Evolutionary conservation across 2,329 filamentous ascomycete species (phyloP).

Genomic region (Pezicula rhizophila): DNA sequence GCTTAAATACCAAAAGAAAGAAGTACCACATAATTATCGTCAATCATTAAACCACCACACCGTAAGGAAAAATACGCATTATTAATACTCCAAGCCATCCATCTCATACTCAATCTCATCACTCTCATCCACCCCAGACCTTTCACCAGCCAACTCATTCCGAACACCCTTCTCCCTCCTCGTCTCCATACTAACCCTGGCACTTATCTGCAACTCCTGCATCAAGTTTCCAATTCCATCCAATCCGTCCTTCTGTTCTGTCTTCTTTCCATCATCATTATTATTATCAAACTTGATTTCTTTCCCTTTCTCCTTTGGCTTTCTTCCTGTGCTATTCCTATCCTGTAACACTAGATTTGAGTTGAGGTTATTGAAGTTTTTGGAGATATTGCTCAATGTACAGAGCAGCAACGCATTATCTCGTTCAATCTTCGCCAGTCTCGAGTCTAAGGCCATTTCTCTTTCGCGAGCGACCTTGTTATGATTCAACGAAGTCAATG

Average conservation of each 20-base stretch:
- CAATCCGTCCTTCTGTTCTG: not conserved
- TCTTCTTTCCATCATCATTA: not conserved
- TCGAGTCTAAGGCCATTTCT: conserved; percentile 17
- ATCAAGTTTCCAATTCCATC: conserved; percentile 8
- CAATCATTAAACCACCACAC: too few relatives aligned
- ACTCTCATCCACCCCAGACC: too few relatives aligned
- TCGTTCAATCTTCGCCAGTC: conserved; percentile 18
- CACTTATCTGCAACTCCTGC: conserved; percentile 8
- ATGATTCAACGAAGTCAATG: not conserved
- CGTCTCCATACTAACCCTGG: conserved; percentile 9
- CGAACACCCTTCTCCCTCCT: too few relatives aligned
- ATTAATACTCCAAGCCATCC: too few relatives aligned
- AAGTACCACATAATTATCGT: too few relatives aligned
- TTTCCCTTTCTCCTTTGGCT: not conserved
- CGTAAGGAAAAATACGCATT: too few relatives aligned
- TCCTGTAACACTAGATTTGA: not conserved
- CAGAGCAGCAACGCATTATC: conserved; percentile 18
- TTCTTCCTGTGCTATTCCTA: not conserved
- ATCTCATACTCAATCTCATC: too few relatives aligned
- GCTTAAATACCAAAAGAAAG: too few relatives aligned
- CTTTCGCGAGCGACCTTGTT: not conserved
- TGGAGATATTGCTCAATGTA: conserved; percentile 15
- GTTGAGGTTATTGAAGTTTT: conserved; percentile 11
- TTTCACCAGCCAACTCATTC: too few relatives aligned
- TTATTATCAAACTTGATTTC: not conserved